Base-by-base conservation (phyloP, 106 monocot species). In the Dendrobium nobile region DNA sequence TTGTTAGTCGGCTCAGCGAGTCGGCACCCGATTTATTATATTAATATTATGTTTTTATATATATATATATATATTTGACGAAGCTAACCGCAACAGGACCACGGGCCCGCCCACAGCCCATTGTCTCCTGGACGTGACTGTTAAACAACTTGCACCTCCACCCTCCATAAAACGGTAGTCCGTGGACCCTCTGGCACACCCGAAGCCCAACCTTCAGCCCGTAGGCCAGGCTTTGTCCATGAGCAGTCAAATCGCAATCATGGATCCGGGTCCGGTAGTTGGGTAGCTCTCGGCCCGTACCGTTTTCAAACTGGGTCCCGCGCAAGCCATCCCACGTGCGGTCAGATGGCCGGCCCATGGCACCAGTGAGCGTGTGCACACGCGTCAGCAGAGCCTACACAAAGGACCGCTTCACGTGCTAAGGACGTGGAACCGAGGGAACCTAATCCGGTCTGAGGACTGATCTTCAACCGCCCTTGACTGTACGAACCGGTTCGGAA, bases 401-500 rank as follows among this genome's bases (percentile, higher is more conserved):
- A 61, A 61, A 61, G 61, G 61, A 22, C 61, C 61, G 19, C 61
- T 61, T 61, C 61, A 61, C 61, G 61, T 61, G 61, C 61, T n/a
- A 22, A n/a, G 51, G n/a, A 61, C 61, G 22, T 61, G n/a, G 19
- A 19, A 61, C n/a, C 61, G 61, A 51, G 51, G 47, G 51, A 51
- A 10, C 15, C 51, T 2, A 13, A 51, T 16, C 51, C 51, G 13
- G 15, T 13, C 51, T 51, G 51, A 13, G 0, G 1, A 51, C 51
- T 51, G 51, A 51, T 13, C 37, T 37, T 51, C 11, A 51, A 51
- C 51, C 13, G 15, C 51, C 51, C 13, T 51, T 51, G 51, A 51
- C 51, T 51, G 51, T 51, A 51, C 51, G 13, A 47, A 47, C 47
- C 47, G 47, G 47, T 47, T 47, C 10, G 10, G 37, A 37, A 37